Conservation (phyloP, 2,329 filamentous ascomycete genomes). For the Leptographium procerum region DNA sequence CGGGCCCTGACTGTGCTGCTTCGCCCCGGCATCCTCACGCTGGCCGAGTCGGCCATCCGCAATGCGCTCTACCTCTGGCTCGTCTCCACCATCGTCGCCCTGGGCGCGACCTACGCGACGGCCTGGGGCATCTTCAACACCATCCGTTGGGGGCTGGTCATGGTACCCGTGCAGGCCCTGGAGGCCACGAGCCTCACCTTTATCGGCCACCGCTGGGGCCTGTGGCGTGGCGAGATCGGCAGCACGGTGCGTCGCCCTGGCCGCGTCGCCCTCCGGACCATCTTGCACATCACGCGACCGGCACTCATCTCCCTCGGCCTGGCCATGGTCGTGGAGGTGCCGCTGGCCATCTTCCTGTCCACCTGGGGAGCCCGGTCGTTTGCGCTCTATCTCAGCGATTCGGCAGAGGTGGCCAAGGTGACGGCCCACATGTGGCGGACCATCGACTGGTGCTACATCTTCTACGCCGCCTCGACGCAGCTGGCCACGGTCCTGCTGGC, state of each 20-base stretch:
- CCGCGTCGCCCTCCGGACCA: neutral
- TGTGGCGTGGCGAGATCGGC: conserved; percentile 25
- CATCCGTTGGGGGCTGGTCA: conserved; percentile 62
- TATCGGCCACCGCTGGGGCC: conserved; percentile 55
- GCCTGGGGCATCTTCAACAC: conserved; percentile 66
- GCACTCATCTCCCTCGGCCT: conserved; percentile 41
- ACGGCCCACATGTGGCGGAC: conserved; percentile 54
- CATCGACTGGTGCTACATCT: conserved; percentile 57
- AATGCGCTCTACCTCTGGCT: conserved; percentile 65
- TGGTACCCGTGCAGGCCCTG: conserved; percentile 59
- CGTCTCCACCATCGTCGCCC: conserved; percentile 48
- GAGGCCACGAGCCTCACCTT: conserved; percentile 56
- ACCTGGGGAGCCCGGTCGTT: conserved; percentile 47
- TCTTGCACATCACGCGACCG: conserved; percentile 31
- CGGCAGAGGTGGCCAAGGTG: conserved; percentile 44
- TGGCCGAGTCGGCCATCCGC: conserved; percentile 53
- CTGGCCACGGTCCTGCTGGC: conserved; percentile 53
- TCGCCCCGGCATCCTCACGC: conserved; percentile 46
- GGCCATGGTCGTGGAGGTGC: conserved; percentile 47
- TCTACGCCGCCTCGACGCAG: conserved; percentile 55
- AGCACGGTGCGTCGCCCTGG: conserved; percentile 11
- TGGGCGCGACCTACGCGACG: conserved; percentile 55
- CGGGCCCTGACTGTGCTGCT: conserved; percentile 37
- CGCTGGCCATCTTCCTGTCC: conserved; percentile 51
- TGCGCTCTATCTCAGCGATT: conserved; percentile 49